Conservation (phyloP, 805 yeast genomes). For the Yarrowia yakushimensis region DNA sequence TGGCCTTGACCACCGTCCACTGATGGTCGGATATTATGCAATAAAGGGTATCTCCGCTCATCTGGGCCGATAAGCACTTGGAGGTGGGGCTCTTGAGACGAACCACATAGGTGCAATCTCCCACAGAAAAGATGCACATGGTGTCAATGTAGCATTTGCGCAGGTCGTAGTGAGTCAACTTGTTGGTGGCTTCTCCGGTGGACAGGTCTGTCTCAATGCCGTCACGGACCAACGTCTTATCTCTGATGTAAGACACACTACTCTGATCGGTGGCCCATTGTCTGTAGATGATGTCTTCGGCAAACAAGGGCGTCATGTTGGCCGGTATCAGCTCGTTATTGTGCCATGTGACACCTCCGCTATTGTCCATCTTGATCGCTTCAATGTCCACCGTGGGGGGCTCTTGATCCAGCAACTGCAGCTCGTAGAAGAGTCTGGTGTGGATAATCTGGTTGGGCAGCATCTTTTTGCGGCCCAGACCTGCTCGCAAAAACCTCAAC, state of each 20-base stretch:
- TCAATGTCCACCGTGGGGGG: not conserved
- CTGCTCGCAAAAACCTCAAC: not conserved
- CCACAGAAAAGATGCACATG: conserved; percentile 2
- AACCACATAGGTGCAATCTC: not conserved
- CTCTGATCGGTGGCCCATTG: not conserved
- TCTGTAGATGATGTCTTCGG: not conserved
- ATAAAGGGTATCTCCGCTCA: conserved; percentile 2
- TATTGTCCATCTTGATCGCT: not conserved
- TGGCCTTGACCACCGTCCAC: not conserved
- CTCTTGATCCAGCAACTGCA: conserved; percentile 9
- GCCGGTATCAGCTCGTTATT: not conserved
- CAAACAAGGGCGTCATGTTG: not conserved
- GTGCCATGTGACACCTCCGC: not conserved
- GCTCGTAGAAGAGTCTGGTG: conserved; percentile 1
- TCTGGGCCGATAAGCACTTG: not conserved
- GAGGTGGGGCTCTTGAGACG: not conserved
- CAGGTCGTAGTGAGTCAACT: not conserved
- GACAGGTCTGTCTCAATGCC: not conserved
- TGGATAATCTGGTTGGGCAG: conserved; percentile 7
- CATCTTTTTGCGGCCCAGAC: not conserved
- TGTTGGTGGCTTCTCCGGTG: not conserved
- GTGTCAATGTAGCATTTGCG: not conserved
- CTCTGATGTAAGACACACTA: not conserved
- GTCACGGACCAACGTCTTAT: not conserved
- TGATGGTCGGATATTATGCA: not conserved